A percentile compares a stretch with the other conserved stretches of the same genome.
These are phyloP conservation scores for Torulaspora franciscae DNA, from an alignment of 805 yeast species.

Conservation along the genomic window DNA sequence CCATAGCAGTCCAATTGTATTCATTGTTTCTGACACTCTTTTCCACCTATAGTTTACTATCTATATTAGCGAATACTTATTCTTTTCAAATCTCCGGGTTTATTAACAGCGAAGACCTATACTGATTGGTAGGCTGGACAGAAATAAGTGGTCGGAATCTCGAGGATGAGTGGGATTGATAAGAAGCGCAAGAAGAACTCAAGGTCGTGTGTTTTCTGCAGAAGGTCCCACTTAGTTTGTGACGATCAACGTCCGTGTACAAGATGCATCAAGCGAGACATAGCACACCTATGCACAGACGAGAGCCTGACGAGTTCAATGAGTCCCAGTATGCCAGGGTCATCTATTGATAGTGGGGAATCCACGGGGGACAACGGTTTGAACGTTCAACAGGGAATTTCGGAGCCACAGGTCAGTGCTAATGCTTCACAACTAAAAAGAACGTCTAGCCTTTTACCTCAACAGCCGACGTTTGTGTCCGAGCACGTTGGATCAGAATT, in stretches of 20 bases:
- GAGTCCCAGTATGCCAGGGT: conserved; percentile 3
- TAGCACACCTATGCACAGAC: conserved; percentile 81
- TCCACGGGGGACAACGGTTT: neutral
- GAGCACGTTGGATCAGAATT: conserved; percentile 94
- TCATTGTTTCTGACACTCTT: neutral
- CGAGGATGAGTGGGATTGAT: conserved; percentile 6
- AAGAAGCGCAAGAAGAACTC: conserved; percentile 19
- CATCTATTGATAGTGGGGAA: conserved; percentile 1
- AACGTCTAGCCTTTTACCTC: conserved; percentile 32
- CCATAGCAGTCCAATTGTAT: neutral
- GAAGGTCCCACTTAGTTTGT: conserved; percentile 92
- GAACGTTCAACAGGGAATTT: neutral
- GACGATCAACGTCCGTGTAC: conserved; percentile 66
- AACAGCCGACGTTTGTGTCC: conserved; percentile 76
- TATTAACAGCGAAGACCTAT: neutral
- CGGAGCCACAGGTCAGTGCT: neutral
- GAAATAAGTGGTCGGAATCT: neutral
- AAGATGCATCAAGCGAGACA: conserved; percentile 79
- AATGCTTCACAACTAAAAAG: conserved; percentile 6
- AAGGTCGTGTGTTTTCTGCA: conserved; percentile 80
- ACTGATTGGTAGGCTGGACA: neutral
- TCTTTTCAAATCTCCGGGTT: conserved; percentile 5
- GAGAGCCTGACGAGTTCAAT: conserved; percentile 34
- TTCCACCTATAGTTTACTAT: no score
- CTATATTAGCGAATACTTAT: neutral